Percentiles rank a stretch among this genome's conserved stretches.
Conservation (phyloP, 768 basidiomycete genomes). For the Rhodotorula toruloides region DNA sequence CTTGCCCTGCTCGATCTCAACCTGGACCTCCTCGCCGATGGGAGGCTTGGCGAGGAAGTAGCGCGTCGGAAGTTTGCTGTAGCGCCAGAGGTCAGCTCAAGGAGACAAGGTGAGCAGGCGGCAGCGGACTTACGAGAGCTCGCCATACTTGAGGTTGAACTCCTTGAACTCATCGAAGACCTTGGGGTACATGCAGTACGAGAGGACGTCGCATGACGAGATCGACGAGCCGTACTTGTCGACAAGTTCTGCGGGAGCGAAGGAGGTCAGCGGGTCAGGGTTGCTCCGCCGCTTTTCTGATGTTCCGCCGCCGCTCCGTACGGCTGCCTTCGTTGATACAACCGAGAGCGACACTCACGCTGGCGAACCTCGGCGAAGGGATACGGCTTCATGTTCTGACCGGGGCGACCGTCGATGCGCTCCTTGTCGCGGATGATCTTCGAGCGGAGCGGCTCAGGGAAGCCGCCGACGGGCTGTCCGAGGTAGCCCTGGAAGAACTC, state of each 20-base stretch:
- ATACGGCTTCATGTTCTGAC: constrained; percentile 74
- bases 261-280: neutral
- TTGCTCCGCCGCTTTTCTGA: too few relatives aligned
- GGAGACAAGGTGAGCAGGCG: neutral
- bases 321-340: too few relatives aligned
- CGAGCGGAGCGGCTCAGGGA: constrained; percentile 92
- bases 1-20: constrained; percentile 72
- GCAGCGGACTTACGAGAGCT: constrained; percentile 27
- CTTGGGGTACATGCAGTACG: constrained; percentile 96
- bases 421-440: constrained; percentile 88
- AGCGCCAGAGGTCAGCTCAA: neutral
- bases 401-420: constrained; percentile 89
- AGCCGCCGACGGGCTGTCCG: constrained; percentile 90
- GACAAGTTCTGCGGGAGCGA: constrained; percentile 53
- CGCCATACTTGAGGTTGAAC: constrained; percentile 84
- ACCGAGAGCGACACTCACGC: constrained; percentile 14
- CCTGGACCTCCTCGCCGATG: constrained; percentile 77
- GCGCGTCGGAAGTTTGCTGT: constrained; percentile 67
- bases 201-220: constrained; percentile 84
- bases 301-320: too few relatives aligned
- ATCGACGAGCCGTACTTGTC: constrained; percentile 95
- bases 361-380: constrained; percentile 87
- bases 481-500: constrained; percentile 99
- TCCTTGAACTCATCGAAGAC: constrained; percentile 88
- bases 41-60: constrained; percentile 92